phyloP scores from a whole-genome alignment of 371 early-diverging fungal genomes.

The Dichotomocladium elegans region DNA sequence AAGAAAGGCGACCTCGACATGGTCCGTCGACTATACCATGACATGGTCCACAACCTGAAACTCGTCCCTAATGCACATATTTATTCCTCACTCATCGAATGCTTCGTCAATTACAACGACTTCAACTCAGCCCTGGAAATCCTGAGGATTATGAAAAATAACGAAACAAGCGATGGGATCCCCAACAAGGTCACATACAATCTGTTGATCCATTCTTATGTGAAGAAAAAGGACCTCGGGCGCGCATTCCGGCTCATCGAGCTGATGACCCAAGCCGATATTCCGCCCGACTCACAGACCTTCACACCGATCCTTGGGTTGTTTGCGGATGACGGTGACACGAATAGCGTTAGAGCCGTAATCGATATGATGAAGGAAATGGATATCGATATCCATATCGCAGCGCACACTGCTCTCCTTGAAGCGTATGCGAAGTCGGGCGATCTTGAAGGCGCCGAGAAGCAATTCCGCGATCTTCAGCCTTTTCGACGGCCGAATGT shows the following conservation, averaged over 20 bases:
- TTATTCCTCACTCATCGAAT: conserved; percentile 32
- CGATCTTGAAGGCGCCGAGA: conserved; percentile 29
- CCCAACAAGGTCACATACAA: conserved; percentile 22
- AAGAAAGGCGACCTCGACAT: conserved; percentile 28
- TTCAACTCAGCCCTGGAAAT: conserved; percentile 19
- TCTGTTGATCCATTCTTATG: conserved; percentile 22
- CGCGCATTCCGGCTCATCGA: conserved; percentile 23
- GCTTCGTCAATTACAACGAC: conserved; percentile 26
- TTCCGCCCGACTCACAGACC: conserved; percentile 9
- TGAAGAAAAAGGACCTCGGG: conserved; percentile 15
- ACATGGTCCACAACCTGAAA: conserved; percentile 18
- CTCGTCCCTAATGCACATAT: conserved; percentile 25
- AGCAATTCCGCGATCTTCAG: conserved; percentile 21
- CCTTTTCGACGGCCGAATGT: conserved; percentile 21
- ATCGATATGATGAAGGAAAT: conserved; percentile 21
- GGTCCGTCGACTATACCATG: conserved; percentile 20
- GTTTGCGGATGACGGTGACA: conserved; percentile 29
- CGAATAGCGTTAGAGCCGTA: conserved; percentile 12
- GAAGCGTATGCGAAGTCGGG: conserved; percentile 42
- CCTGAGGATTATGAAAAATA: conserved; percentile 12
- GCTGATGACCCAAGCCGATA: conserved; percentile 16
- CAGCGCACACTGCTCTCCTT: conserved; percentile 32
- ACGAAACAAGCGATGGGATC: neutral
- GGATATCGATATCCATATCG: conserved; percentile 16
- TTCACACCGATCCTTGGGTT: conserved; percentile 27